Evolutionary conservation across 176 grass and related monocot species (phyloP).

Genomic region (Microstegium vimineum): DNA sequence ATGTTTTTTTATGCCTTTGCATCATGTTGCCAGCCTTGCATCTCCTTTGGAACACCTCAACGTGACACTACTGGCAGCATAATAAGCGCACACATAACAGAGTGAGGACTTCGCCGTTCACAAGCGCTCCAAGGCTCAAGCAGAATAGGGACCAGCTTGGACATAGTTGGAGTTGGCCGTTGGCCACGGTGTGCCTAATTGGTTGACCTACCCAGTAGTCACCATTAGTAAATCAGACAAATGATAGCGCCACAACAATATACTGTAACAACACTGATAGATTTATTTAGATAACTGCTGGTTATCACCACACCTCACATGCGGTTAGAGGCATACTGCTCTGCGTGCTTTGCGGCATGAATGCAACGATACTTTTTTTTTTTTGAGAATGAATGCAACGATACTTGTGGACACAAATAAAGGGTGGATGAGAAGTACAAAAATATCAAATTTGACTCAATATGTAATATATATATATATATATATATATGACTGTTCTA

Average conservation of each 20-base stretch:
- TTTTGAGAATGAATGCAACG: background rate
- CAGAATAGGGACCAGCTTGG: background rate
- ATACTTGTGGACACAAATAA: no score
- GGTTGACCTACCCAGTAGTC: background rate
- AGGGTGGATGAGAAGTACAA: no score
- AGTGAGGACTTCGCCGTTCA: no score
- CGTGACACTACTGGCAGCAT: background rate
- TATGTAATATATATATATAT: no score
- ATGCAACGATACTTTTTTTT: background rate
- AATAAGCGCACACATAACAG: background rate
- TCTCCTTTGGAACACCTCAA: background rate
- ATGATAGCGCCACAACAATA: background rate
- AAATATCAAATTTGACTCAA: no score
- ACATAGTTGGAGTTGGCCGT: background rate
- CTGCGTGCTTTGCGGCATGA: constrained; percentile 8
- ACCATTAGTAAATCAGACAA: background rate
- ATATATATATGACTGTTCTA: no score
- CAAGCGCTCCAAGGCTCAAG: no score
- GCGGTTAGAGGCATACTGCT: background rate
- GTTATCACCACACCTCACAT: background rate
- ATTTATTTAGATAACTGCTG: background rate
- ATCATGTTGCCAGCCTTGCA: background rate
- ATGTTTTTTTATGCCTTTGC: background rate
- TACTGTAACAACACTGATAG: no score
- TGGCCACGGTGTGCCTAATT: background rate